Evolutionary conservation across 805 yeast genomes (phyloP).

Genomic region (Scheffersomyces coipomensis): DNA sequence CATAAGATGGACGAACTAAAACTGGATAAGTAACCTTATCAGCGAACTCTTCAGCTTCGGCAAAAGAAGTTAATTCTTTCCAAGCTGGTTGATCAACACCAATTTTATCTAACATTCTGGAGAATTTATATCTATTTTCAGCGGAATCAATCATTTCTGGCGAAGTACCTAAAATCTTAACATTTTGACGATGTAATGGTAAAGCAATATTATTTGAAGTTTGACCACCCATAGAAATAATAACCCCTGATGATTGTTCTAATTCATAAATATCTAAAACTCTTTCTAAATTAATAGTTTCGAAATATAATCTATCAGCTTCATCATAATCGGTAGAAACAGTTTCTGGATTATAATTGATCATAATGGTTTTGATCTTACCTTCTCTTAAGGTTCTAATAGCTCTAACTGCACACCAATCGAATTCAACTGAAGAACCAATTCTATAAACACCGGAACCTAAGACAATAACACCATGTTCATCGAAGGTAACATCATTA

Average conservation of each 20-base stretch:
- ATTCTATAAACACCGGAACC: conserved; percentile 99
- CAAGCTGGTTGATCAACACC: conserved; percentile 99
- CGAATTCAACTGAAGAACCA: conserved; percentile 98
- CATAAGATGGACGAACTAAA: conserved; percentile 95
- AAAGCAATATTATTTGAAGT: conserved; percentile 95
- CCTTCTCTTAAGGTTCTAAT: conserved; percentile 88
- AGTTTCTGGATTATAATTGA: conserved; percentile 97
- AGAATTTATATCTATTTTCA: conserved; percentile 96
- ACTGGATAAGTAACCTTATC: conserved; percentile 91
- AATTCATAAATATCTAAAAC: conserved; percentile 92
- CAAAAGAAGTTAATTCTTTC: conserved; percentile 93
- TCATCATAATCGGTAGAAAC: conserved; percentile 99
- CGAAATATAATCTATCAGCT: conserved; percentile 95
- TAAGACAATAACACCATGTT: conserved; percentile 90
- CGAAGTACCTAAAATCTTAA: conserved; percentile 92
- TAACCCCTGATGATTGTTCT: conserved; percentile 87
- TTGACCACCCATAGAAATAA: conserved; percentile 98
- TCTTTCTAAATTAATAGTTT: conserved; percentile 90
- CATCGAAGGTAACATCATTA: conserved; percentile 84
- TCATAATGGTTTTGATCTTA: conserved; percentile 90
- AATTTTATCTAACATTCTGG: conserved; percentile 93
- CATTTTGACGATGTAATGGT: conserved; percentile 88
- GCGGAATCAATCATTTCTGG: conserved; percentile 99
- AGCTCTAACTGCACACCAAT: conserved; percentile 99
- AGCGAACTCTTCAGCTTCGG: conserved; percentile 91